These are phyloP conservation scores for Mycena sp. DNA, from an alignment of 1,284 basidiomycete genomes.

Conservation along the genomic window DNA sequence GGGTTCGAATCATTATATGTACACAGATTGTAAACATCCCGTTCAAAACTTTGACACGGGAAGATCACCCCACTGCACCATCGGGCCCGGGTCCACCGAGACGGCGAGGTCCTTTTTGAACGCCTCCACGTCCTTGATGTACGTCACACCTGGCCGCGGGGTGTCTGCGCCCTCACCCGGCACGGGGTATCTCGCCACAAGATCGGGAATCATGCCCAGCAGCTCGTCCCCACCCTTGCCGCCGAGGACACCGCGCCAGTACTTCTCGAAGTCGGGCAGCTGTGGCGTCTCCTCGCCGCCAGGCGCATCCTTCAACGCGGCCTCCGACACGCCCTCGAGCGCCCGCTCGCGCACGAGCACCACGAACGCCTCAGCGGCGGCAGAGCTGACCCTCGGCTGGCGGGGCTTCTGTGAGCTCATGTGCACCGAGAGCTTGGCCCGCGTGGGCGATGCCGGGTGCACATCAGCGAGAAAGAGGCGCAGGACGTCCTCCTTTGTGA, in stretches of 20 bases:
- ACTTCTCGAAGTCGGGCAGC: constrained; percentile 54
- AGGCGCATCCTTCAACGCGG: constrained; percentile 66
- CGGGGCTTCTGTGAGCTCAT: constrained; percentile 74
- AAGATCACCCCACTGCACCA: constrained; percentile 76
- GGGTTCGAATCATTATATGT: not conserved
- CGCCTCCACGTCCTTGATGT: constrained; percentile 72
- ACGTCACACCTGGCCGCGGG: constrained; percentile 61
- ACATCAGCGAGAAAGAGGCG: constrained; percentile 77
- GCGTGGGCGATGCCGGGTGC: constrained; percentile 73
- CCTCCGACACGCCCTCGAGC: constrained; percentile 62
- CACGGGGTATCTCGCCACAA: constrained; percentile 60
- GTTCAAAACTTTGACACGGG: constrained; percentile 55
- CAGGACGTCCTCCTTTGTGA: constrained; percentile 86
- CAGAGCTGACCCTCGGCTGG: constrained; percentile 68
- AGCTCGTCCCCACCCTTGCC: constrained; percentile 49
- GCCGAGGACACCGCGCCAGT: constrained; percentile 50
- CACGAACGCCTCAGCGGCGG: constrained; percentile 74
- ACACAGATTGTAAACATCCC: not conserved
- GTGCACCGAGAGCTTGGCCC: constrained; percentile 87
- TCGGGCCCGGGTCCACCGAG: constrained; percentile 63
- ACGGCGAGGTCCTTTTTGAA: constrained; percentile 74
- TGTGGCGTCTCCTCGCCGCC: constrained; percentile 48
- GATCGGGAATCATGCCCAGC: constrained; percentile 58
- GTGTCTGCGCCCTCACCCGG: constrained; percentile 59
- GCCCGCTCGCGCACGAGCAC: constrained; percentile 57